A percentile compares a stretch with the other conserved stretches of the same genome.
phyloP scores from a whole-genome alignment of 176 grass and related monocot genomes.

The Tillandsia leiboldiana region DNA sequence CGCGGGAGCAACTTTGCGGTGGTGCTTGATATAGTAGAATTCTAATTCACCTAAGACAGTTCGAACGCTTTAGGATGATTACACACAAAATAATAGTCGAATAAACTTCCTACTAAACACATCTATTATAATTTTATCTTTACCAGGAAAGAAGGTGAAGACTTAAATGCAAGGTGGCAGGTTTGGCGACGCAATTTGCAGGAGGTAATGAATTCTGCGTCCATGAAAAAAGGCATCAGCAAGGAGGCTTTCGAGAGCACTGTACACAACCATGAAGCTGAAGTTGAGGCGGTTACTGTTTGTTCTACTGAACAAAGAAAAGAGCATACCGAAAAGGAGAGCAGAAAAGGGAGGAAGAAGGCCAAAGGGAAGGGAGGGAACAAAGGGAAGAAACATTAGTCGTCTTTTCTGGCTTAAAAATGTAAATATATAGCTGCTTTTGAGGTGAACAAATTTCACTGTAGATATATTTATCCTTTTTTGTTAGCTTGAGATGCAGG shows the following conservation, averaged over 20 bases:
- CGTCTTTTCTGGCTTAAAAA: neutral
- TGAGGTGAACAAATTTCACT: no score
- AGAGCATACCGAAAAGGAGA: neutral
- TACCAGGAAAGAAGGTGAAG: constrained; percentile 1
- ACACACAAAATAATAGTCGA: no score
- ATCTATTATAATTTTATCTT: neutral
- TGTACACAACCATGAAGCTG: neutral
- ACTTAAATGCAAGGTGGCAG: neutral
- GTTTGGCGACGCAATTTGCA: constrained; percentile 1
- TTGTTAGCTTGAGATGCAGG: no score
- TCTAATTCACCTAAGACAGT: no score
- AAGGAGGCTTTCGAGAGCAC: neutral
- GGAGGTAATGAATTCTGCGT: neutral
- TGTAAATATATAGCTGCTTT: no score
- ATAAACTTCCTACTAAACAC: no score
- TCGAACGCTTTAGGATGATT: no score
- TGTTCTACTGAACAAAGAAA: no score
- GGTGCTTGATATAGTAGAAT: no score
- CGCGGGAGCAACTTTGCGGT: no score
- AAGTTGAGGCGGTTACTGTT: neutral
- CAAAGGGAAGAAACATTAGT: neutral
- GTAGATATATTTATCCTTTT: no score
- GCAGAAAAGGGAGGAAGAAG: constrained; percentile 1
- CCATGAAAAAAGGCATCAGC: no score
- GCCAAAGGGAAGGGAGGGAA: neutral